phyloP scores from a whole-genome alignment of 768 basidiomycete genomes.

The Mycena belliarum region DNA sequence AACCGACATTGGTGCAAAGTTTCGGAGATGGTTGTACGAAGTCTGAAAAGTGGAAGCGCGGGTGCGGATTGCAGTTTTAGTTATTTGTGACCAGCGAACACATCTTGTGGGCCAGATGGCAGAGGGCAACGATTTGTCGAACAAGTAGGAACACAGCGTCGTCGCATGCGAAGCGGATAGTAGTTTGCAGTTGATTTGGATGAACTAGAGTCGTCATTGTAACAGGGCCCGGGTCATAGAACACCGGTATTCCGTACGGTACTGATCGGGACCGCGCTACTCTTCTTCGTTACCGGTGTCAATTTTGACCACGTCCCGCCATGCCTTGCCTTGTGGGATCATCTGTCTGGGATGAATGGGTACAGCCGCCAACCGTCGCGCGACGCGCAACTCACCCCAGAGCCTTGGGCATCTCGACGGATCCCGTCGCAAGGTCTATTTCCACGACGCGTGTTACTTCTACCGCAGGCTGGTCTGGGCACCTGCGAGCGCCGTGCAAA shows the following conservation, averaged over 20 bases:
- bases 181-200: neutral
- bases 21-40: no score
- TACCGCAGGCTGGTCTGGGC: constrained; percentile 61
- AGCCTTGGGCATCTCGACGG: constrained; percentile 50
- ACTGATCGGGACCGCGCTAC: no score
- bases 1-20: no score
- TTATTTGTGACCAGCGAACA: no score
- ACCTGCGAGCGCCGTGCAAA: constrained; percentile 43
- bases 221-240: no score
- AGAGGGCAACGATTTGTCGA: neutral
- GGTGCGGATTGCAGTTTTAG: no score
- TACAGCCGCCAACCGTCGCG: constrained; percentile 6
- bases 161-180: neutral
- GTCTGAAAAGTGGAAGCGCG: no score
- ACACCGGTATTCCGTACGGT: no score
- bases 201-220: neutral
- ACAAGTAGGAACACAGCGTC: neutral
- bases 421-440: constrained; percentile 47
- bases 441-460: constrained; percentile 66
- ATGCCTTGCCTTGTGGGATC: constrained; percentile 30
- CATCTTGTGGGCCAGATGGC: no score
- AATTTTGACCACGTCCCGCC: constrained; percentile 29
- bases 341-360: constrained; percentile 13
- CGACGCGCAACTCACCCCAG: constrained; percentile 36
- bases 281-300: constrained; percentile 4